A percentile compares a stretch with the other conserved stretches of the same genome.
Evolutionary conservation across 2,329 filamentous ascomycete genomes (phyloP).

Genomic region (Aureobasidium sp.): DNA sequence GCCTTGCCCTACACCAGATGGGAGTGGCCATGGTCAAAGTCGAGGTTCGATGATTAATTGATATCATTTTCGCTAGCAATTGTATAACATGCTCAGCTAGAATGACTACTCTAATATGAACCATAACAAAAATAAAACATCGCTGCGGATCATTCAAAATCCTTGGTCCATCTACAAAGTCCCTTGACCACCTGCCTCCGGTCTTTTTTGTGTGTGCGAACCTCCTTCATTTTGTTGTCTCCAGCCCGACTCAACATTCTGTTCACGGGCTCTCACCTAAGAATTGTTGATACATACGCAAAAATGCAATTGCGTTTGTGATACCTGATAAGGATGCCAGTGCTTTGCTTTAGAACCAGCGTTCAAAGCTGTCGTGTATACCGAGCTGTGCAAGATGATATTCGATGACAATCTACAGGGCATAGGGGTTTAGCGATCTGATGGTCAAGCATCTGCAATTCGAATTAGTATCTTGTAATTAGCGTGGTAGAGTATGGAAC

Average conservation of each 20-base stretch:
- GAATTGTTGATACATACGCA: not conserved
- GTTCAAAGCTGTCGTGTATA: not conserved
- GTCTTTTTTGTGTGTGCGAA: not conserved
- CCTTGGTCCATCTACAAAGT: slow-evolving; percentile 2
- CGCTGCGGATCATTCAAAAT: not conserved
- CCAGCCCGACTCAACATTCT: not conserved
- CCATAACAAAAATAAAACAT: slow-evolving; percentile 15
- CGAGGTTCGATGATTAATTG: slow-evolving; percentile 7
- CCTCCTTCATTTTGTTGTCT: too few species aligned
- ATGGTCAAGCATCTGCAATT: slow-evolving; percentile 67
- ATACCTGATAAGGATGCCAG: not conserved
- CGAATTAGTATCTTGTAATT: slow-evolving; percentile 32
- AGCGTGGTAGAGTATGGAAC: slow-evolving; percentile 38
- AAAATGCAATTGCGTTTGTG: not conserved
- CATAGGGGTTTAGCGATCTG: slow-evolving; percentile 73
- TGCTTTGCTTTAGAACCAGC: not conserved
- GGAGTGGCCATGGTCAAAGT: slow-evolving; percentile 16
- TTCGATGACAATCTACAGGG: slow-evolving; percentile 35
- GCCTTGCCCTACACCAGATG: slow-evolving; percentile 18
- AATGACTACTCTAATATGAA: slow-evolving; percentile 14
- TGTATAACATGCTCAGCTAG: not conserved
- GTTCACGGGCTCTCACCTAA: not conserved
- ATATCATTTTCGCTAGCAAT: not conserved
- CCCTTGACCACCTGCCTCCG: not conserved
- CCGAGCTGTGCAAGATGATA: not conserved